These are phyloP conservation scores for Podaxis mareebaensis DNA, from an alignment of 768 basidiomycete species.

Conservation along the genomic window DNA sequence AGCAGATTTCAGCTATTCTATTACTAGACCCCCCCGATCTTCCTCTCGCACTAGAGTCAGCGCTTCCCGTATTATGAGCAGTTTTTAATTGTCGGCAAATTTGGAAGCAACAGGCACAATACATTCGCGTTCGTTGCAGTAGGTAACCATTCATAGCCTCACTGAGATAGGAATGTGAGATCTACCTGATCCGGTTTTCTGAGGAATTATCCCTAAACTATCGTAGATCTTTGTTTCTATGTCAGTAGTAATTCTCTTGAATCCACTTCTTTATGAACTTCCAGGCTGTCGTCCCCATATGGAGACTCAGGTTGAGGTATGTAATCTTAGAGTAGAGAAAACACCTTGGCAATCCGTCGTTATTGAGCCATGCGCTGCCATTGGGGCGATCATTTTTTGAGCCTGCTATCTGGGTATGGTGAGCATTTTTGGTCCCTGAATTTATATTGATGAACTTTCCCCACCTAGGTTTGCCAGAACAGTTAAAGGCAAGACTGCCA, in stretches of 20 bases:
- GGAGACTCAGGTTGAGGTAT: constrained; percentile 1
- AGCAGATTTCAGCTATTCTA: background rate
- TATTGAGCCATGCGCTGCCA: constrained; percentile 3
- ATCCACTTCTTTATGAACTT: constrained; percentile 6
- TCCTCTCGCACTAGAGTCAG: background rate
- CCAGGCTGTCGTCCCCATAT: constrained; percentile 7
- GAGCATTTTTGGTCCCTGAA: constrained; percentile 6
- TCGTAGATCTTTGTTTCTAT: constrained; percentile 12
- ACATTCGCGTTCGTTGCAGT: constrained; percentile 5
- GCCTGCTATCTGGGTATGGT: constrained; percentile 5
- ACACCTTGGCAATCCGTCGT: constrained; percentile 9
- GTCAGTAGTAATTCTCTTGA: constrained; percentile 3
- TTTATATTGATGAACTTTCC: constrained; percentile 14
- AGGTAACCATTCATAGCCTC: constrained; percentile 12
- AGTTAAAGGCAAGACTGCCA: constrained; percentile 41
- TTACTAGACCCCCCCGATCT: background rate
- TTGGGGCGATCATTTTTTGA: constrained; percentile 10
- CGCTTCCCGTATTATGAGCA: background rate
- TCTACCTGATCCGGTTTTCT: constrained; percentile 12
- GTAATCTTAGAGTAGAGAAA: constrained; percentile 1
- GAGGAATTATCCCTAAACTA: background rate
- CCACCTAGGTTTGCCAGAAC: constrained; percentile 24
- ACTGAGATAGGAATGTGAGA: constrained; percentile 10
- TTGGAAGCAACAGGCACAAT: constrained; percentile 9
- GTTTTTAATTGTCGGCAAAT: constrained; percentile 1